phyloP scores from a whole-genome alignment of 2,329 filamentous ascomycete genomes.

The Hymenoscyphus repandus region DNA sequence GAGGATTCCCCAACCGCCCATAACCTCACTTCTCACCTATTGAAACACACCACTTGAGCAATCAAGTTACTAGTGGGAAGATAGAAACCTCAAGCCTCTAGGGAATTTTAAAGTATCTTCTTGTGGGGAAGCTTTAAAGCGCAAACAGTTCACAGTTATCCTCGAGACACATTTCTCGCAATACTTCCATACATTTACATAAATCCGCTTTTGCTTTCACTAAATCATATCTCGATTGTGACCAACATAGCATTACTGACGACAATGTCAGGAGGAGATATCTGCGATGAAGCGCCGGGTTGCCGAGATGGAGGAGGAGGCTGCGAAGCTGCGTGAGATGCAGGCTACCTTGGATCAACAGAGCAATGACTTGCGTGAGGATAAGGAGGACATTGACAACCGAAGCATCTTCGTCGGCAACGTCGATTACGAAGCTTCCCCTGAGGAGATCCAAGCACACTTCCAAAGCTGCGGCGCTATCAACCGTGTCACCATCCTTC shows the following conservation, averaged over 20 bases:
- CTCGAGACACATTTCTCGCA: no score
- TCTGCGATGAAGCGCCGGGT: constrained; percentile 81
- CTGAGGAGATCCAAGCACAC: constrained; percentile 96
- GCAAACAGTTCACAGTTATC: no score
- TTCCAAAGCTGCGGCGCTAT: constrained; percentile 97
- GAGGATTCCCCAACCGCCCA: neutral
- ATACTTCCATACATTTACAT: no score
- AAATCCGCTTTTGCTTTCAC: neutral
- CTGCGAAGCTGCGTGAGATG: constrained; percentile 81
- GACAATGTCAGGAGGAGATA: constrained; percentile 61
- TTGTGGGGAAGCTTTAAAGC: no score
- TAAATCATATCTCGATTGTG: neutral
- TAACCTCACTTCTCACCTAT: no score
- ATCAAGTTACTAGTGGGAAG: no score
- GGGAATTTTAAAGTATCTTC: neutral
- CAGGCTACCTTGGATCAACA: constrained; percentile 81
- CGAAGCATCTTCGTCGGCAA: constrained; percentile 98
- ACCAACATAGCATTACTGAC: no score
- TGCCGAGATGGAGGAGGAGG: constrained; percentile 87
- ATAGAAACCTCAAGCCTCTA: neutral
- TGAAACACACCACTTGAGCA: no score
- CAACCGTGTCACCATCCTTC: constrained; percentile 93
- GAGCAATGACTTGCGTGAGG: constrained; percentile 76
- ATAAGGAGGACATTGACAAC: constrained; percentile 92
- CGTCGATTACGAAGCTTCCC: constrained; percentile 94